phyloP scores from a whole-genome alignment of 257 asterid genomes.

The Nicotiana paniculata region DNA sequence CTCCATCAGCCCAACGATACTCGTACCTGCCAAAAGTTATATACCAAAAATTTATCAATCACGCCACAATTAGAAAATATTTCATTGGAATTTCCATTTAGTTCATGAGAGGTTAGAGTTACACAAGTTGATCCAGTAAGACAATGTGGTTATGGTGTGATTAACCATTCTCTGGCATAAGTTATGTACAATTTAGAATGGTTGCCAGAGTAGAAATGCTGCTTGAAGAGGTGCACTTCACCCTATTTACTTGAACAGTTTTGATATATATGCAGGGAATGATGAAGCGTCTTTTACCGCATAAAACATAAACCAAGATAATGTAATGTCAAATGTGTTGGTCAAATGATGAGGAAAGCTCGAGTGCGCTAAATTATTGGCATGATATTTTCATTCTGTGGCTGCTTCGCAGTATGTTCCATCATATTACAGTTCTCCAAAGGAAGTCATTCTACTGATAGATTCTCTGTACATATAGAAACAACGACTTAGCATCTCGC shows the following conservation, averaged over 20 bases:
- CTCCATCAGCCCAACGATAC: conserved; percentile 95
- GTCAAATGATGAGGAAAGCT: not conserved
- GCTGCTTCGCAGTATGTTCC: not conserved
- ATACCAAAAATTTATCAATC: not conserved
- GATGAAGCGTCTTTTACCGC: not conserved
- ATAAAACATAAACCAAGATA: not conserved
- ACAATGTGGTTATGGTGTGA: not conserved
- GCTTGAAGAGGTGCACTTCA: not conserved
- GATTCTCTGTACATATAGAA: not conserved
- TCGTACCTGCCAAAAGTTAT: conserved; percentile 42
- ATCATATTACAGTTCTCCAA: not conserved
- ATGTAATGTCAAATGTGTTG: not conserved
- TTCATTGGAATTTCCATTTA: not conserved
- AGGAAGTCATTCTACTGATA: too few species aligned
- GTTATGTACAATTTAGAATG: too few species aligned
- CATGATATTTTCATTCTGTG: not conserved
- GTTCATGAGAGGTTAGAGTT: not conserved
- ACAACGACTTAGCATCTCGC: not conserved
- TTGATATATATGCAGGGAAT: not conserved
- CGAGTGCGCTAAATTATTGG: not conserved
- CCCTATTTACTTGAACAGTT: not conserved
- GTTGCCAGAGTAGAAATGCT: not conserved
- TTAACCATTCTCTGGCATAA: too few species aligned
- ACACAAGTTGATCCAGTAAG: not conserved
- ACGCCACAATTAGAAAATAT: not conserved